Conservation (phyloP, 371 early-diverging fungal genomes). For the Mucor ambiguus region DNA sequence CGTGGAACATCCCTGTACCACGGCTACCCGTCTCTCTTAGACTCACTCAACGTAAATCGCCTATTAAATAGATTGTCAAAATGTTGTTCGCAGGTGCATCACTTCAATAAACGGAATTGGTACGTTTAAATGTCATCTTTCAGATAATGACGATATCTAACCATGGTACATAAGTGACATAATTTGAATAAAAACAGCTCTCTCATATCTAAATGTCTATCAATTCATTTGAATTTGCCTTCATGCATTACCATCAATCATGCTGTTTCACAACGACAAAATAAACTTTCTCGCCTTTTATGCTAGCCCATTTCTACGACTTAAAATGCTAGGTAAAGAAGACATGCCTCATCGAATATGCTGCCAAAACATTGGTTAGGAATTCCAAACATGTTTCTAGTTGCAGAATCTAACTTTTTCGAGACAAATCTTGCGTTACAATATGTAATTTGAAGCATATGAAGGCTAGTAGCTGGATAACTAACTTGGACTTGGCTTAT, state of each 20-base stretch:
- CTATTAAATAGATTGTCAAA: background rate
- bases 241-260: background rate
- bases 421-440: background rate
- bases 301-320: background rate
- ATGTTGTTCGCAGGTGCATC: conserved; percentile 2
- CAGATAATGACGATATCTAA: background rate
- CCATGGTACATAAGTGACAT: background rate
- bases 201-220: background rate
- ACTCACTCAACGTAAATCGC: background rate
- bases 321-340: background rate
- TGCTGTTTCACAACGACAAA: background rate
- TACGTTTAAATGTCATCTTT: background rate
- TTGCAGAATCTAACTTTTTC: background rate
- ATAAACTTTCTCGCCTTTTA: background rate
- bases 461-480: background rate
- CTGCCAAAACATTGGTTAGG: background rate
- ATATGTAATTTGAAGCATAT: background rate
- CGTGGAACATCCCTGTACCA: conserved; percentile 1
- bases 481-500: background rate
- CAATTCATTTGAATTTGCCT: background rate
- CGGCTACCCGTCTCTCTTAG: background rate
- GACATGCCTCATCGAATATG: background rate
- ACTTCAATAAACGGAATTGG: background rate
- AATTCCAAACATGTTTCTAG: background rate
- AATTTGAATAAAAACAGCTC: background rate